phyloP scores from a whole-genome alignment of 345 rosid genomes.

The Heritiera littoralis region DNA sequence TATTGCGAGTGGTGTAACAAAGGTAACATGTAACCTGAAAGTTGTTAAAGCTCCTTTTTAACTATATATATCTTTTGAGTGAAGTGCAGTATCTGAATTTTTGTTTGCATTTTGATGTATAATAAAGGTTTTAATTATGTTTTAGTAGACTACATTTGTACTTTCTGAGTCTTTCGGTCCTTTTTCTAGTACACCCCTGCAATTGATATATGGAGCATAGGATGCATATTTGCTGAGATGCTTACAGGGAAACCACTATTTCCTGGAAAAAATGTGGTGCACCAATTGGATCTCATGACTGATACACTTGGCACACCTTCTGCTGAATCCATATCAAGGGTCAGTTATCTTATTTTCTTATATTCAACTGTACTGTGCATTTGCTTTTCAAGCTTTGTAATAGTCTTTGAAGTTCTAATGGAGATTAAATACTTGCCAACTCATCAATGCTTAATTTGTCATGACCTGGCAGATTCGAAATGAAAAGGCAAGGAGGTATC shows the following conservation, averaged over 20 bases:
- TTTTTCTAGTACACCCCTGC: slow-evolving; percentile 83
- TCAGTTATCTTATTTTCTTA: slow-evolving; percentile 31
- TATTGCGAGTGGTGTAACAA: neutral
- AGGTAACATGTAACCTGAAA: neutral
- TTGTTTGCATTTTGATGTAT: neutral
- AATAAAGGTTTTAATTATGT: neutral
- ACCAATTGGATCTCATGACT: slow-evolving; percentile 91
- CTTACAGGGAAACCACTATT: slow-evolving; percentile 86
- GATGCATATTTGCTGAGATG: slow-evolving; percentile 98
- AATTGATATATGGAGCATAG: slow-evolving; percentile 95
- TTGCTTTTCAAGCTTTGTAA: slow-evolving; percentile 16
- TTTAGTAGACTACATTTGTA: slow-evolving; percentile 11
- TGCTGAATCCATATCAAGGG: slow-evolving; percentile 72
- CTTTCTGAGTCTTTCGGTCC: slow-evolving; percentile 6
- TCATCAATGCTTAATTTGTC: slow-evolving; percentile 13
- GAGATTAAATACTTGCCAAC: neutral
- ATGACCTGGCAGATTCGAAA: slow-evolving; percentile 68
- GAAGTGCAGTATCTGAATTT: neutral
- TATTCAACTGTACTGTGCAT: neutral
- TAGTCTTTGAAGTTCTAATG: neutral
- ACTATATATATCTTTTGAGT: neutral
- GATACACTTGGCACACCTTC: slow-evolving; percentile 94
- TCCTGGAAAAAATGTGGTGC: slow-evolving; percentile 96
- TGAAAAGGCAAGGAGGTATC: slow-evolving; percentile 96
- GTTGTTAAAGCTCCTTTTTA: neutral